Evolutionary conservation across 2,329 filamentous ascomycete genomes (phyloP), one percentile per base, ranked within the genome.

Genomic region (Colletotrichum lini): DNA sequence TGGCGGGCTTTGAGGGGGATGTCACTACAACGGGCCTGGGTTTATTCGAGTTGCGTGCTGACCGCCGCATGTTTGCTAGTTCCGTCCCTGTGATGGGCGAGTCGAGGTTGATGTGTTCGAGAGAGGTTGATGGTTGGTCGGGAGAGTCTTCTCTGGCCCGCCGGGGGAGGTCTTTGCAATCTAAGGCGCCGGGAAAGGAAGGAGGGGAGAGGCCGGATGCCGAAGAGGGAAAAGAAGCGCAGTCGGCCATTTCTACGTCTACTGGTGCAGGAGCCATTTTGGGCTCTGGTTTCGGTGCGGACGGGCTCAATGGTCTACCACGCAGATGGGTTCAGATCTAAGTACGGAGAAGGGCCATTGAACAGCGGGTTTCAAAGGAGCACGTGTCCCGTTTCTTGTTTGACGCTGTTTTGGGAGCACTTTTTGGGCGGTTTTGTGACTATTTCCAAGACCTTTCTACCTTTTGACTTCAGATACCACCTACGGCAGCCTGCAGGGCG

Each of bases 201-300:
- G 59, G 66, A 30, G 54, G 38, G 21, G 70, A 65, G 23, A 74
- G 50, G 13, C 18, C 30, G 10, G 71, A 60, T 10, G 63, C 59
- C 23, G 54, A 26, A n/a, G 50, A 38, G 21, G 50, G 26, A 49
- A 45, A 42, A 15, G 60, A 63, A n/a, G 30, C 35, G 62, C 30
- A 35, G 42, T 69, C 72, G 40, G 52, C 57, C 73, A 73, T 74
- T 44, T 63, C 63, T 60, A 65, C 35, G n/a, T 73, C 66, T 52
- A 56, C n/a, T 5, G 64, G 53, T 57, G 42, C 26, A 40, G 58
- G 45, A 45, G 65, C 66, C 70, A 72, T 72, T 13, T 61, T 70
- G 45, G 66, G 56, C 30, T 40, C 30, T 13, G 4, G 47, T 18
- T 40, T 40, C 53, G 53, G 18, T 3, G 35, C 35, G 35, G 35